Conservation (phyloP, 1,284 basidiomycete genomes). For the Wolfiporia cocos region DNA sequence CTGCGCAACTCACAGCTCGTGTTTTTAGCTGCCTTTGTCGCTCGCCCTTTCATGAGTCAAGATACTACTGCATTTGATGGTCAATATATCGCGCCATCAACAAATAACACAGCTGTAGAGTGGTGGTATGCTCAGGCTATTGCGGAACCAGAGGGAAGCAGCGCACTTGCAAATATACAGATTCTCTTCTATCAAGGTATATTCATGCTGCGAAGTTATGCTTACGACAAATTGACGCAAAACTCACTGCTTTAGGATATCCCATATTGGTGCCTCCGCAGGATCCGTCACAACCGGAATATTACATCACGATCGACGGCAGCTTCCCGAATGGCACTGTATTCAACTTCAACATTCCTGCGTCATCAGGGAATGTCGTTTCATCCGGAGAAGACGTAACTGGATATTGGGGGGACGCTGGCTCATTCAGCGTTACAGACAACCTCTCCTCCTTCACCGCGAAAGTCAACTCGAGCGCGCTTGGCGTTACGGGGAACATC, state of each 20-base stretch:
- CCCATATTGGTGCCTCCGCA: slow-evolving; percentile 8
- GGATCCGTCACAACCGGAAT: slow-evolving; percentile 14
- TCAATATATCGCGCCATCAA: slow-evolving; percentile 17
- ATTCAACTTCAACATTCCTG: slow-evolving; percentile 15
- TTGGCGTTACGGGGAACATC: slow-evolving; percentile 13
- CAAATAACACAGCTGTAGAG: slow-evolving; percentile 15
- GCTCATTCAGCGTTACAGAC: slow-evolving; percentile 13
- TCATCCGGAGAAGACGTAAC: slow-evolving; percentile 11
- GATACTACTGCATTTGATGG: slow-evolving; percentile 15
- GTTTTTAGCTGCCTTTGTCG: too few relatives aligned
- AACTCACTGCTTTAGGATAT: too few relatives aligned
- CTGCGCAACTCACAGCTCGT: too few relatives aligned
- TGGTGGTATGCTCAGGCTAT: slow-evolving; percentile 22
- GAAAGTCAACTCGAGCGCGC: slow-evolving; percentile 12
- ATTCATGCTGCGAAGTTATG: too few relatives aligned
- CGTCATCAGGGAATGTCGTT: slow-evolving; percentile 14
- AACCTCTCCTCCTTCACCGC: slow-evolving; percentile 16
- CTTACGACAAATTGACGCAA: too few relatives aligned
- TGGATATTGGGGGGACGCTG: slow-evolving; percentile 18
- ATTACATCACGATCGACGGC: slow-evolving; percentile 19
- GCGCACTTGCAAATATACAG: slow-evolving; percentile 4
- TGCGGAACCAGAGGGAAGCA: slow-evolving; percentile 6
- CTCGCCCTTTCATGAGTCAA: not conserved
- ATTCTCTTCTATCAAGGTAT: slow-evolving; percentile 13
- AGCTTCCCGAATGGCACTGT: slow-evolving; percentile 20